Percentiles rank a stretch among this genome's conserved stretches.
Evolutionary conservation across 306 rosid genomes (phyloP).

Genomic region (Lathyrus sativus): DNA sequence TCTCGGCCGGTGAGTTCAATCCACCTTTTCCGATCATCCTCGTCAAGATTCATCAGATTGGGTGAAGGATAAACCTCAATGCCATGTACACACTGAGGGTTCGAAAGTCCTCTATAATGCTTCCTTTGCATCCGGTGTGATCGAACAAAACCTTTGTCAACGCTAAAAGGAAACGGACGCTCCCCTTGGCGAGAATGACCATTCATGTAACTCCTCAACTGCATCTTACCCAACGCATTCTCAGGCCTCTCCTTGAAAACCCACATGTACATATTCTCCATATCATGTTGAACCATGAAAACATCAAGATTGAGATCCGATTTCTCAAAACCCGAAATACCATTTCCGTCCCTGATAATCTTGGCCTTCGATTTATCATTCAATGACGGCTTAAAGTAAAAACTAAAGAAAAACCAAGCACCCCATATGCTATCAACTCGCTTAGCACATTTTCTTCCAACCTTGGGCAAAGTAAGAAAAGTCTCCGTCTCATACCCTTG

Average conservation of each 20-base stretch:
- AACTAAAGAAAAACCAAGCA: conserved; percentile 95
- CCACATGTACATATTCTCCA: conserved; percentile 99
- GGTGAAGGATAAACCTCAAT: conserved; percentile 74
- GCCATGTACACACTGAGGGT: conserved; percentile 95
- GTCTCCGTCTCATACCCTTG: conserved; percentile 80
- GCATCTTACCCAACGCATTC: conserved; percentile 96
- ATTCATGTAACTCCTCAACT: conserved; percentile 95
- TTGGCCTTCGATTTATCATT: conserved; percentile 80
- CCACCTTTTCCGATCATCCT: conserved; percentile 82
- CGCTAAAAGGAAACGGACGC: conserved; percentile 82
- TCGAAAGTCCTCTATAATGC: conserved; percentile 89
- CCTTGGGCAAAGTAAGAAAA: conserved; percentile 63
- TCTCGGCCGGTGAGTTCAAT: conserved; percentile 86
- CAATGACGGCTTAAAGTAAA: conserved; percentile 82
- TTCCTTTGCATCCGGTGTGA: conserved; percentile 97
- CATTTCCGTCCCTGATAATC: conserved; percentile 68
- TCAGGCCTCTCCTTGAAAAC: conserved; percentile 95
- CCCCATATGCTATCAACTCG: conserved; percentile 94
- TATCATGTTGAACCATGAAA: conserved; percentile 95
- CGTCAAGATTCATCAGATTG: conserved; percentile 62
- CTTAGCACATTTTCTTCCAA: conserved; percentile 74
- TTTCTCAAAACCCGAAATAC: conserved; percentile 74
- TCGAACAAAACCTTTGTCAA: conserved; percentile 81
- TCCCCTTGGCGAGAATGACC: conserved; percentile 99
- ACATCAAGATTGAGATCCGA: conserved; percentile 89